These are phyloP conservation scores for Ilyonectria mors-panacis DNA, from an alignment of 2,329 filamentous ascomycete genomes.

Conservation along the genomic window DNA sequence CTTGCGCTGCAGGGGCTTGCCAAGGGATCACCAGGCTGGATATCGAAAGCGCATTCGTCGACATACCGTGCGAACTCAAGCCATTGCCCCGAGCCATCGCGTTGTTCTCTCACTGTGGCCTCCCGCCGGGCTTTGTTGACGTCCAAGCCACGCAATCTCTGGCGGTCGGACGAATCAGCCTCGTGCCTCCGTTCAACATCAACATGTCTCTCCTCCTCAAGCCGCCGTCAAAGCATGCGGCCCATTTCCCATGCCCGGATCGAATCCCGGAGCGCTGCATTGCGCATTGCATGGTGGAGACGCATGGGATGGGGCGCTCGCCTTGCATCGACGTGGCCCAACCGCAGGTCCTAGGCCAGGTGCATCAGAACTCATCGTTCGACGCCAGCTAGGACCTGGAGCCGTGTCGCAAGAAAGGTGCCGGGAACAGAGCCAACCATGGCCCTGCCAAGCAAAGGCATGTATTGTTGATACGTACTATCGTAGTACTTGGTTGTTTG, in stretches of 20 bases:
- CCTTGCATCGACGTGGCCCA: constrained; percentile 45
- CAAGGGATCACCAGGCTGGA: constrained; percentile 1
- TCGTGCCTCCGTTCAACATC: neutral
- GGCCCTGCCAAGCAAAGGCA: neutral
- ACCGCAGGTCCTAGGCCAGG: constrained; percentile 33
- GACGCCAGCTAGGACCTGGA: constrained; percentile 23
- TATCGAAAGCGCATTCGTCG: neutral
- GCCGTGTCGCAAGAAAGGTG: constrained; percentile 13
- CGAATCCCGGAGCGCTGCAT: constrained; percentile 30
- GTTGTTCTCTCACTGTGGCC: neutral
- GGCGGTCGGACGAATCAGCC: constrained; percentile 12
- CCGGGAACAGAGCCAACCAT: neutral
- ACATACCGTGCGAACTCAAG: constrained; percentile 2
- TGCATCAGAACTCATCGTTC: constrained; percentile 35
- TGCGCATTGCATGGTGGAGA: constrained; percentile 34
- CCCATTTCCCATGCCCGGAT: constrained; percentile 24
- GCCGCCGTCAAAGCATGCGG: constrained; percentile 19
- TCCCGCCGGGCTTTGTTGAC: neutral
- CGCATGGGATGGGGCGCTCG: constrained; percentile 30
- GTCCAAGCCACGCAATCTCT: constrained; percentile 26
- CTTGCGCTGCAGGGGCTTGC: constrained; percentile 2
- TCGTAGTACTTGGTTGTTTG: neutral
- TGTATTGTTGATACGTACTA: neutral
- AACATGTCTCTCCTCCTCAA: constrained; percentile 1
- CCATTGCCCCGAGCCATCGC: constrained; percentile 2